Percentiles rank a stretch among this genome's conserved stretches.
These are phyloP conservation scores for Aaosphaeria arxii DNA, from an alignment of 2,329 filamentous ascomycete species.

Conservation along the genomic window DNA sequence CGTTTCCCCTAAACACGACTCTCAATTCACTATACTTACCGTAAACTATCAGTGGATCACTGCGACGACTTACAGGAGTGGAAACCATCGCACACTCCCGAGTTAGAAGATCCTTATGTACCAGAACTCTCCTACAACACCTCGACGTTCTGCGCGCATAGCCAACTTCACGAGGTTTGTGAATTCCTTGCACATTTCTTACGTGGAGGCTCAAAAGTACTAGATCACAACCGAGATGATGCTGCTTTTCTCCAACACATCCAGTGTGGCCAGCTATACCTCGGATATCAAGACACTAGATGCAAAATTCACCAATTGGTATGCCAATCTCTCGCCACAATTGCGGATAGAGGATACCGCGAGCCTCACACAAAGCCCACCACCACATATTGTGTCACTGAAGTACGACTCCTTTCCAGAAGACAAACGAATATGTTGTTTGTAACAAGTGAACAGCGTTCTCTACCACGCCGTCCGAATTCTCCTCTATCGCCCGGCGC, in stretches of 20 bases:
- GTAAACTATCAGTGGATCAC: background rate
- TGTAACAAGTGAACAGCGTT: conserved; percentile 1
- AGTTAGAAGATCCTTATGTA: background rate
- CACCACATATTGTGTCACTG: conserved; percentile 14
- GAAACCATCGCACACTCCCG: background rate
- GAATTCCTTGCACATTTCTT: background rate
- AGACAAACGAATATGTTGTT: background rate
- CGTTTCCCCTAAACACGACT: background rate
- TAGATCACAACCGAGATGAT: background rate
- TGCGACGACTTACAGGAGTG: background rate
- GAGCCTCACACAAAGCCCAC: conserved; percentile 4
- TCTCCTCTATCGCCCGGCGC: conserved; percentile 13
- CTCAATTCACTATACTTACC: background rate
- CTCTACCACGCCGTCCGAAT: conserved; percentile 12
- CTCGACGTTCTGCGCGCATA: background rate
- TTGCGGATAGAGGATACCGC: conserved; percentile 1
- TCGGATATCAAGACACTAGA: background rate
- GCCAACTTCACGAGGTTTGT: background rate
- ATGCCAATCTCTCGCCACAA: background rate
- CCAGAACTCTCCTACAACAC: background rate
- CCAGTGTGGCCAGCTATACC: background rate
- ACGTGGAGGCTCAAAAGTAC: background rate
- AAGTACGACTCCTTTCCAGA: conserved; percentile 1
- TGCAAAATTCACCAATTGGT: background rate
- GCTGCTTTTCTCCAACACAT: background rate